These are phyloP conservation scores for Kuraishia capsulata DNA, from an alignment of 805 yeast genomes.

Conservation along the genomic window DNA sequence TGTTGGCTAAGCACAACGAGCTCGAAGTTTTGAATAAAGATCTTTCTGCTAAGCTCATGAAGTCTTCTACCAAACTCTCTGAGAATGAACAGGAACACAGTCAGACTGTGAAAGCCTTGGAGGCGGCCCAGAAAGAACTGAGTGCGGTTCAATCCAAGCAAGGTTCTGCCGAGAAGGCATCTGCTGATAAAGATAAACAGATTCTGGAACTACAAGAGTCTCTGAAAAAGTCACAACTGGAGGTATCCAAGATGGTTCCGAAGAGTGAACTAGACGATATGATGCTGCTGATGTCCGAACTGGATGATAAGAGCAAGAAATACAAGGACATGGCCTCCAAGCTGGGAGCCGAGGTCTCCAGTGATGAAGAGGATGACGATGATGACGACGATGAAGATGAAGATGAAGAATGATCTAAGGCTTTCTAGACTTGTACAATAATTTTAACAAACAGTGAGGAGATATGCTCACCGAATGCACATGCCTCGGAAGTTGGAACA, in stretches of 20 bases:
- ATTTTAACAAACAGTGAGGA: no score
- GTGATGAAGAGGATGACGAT: slow-evolving; percentile 64
- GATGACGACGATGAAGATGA: slow-evolving; percentile 51
- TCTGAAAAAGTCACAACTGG: slow-evolving; percentile 2
- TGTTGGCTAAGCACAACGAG: no score
- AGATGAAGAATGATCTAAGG: slow-evolving; percentile 24
- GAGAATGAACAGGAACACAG: no score
- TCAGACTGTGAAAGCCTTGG: no score
- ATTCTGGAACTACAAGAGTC: slow-evolving; percentile 7
- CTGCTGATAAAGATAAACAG: slow-evolving; percentile 1
- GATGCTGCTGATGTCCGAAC: slow-evolving; percentile 65
- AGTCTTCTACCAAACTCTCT: no score
- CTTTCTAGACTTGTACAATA: no score
- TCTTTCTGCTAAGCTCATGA: no score
- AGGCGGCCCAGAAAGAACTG: no score
- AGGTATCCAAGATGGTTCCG: slow-evolving; percentile 25
- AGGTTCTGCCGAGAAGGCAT: slow-evolving; percentile 5
- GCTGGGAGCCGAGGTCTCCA: slow-evolving; percentile 53
- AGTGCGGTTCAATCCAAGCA: no score
- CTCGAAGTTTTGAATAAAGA: no score
- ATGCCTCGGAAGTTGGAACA: no score
- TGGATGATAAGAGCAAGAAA: slow-evolving; percentile 57
- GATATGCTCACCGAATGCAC: no score
- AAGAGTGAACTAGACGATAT: slow-evolving; percentile 61
- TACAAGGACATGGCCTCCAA: slow-evolving; percentile 44